These are phyloP conservation scores for Paramecium primaurelia DNA, from an alignment of 73 alveolate genomes.

Conservation along the genomic window DNA sequence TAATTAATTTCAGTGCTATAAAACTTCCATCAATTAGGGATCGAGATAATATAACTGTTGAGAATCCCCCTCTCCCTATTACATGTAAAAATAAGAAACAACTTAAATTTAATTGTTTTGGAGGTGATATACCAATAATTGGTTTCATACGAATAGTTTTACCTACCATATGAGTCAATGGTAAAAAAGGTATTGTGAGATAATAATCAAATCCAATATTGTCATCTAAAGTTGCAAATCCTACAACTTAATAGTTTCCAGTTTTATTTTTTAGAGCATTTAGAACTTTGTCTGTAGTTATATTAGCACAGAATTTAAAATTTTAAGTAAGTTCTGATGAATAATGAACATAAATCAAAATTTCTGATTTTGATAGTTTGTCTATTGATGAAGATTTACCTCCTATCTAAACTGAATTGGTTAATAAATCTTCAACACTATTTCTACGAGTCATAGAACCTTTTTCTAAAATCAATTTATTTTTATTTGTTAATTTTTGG, in stretches of 20 bases:
- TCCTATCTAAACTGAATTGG: neutral
- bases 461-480: neutral
- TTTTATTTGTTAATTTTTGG: neutral
- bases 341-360: slow-evolving; percentile 11
- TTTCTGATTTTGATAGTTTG: neutral
- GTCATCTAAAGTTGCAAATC: slow-evolving; percentile 21
- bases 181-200: slow-evolving; percentile 27
- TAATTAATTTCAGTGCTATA: slow-evolving; percentile 75
- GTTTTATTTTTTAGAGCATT: neutral
- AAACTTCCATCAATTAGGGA: slow-evolving; percentile 72
- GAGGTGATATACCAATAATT: neutral
- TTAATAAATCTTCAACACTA: slow-evolving; percentile 4
- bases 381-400: slow-evolving; percentile 20
- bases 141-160: slow-evolving; percentile 5
- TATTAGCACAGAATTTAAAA: neutral
- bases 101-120: neutral
- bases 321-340: neutral
- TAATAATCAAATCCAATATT: slow-evolving; percentile 49
- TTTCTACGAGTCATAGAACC: slow-evolving; percentile 34
- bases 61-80: slow-evolving; percentile 86
- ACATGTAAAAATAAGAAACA: slow-evolving; percentile 73
- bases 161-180: slow-evolving; percentile 12
- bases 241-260: neutral
- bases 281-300: neutral
- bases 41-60: slow-evolving; percentile 73